Conservation (phyloP, 345 rosid species). For the Lepidium africanum region DNA sequence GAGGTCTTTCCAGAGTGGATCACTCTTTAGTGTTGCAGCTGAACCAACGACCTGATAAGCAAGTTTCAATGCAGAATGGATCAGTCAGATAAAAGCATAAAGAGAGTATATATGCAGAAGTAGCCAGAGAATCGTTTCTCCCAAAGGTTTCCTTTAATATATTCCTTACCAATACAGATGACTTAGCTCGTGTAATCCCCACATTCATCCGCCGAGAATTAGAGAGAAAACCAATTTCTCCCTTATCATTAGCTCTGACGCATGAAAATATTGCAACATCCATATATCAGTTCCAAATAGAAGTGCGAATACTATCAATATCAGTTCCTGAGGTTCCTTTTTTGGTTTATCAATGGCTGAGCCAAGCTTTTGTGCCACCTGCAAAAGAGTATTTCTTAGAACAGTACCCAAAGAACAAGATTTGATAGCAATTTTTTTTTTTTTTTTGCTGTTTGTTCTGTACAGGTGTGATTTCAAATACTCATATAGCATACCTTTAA, state of each 20-base stretch:
- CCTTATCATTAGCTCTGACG: slow-evolving; percentile 69
- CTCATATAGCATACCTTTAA: not conserved
- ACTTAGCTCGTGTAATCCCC: slow-evolving; percentile 88
- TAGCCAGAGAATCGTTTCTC: not conserved
- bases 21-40: slow-evolving; percentile 58
- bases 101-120: not conserved
- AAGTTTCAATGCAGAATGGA: slow-evolving; percentile 1
- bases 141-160: not conserved
- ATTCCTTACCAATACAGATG: slow-evolving; percentile 70
- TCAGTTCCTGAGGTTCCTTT: slow-evolving; percentile 58
- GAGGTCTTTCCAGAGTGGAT: slow-evolving; percentile 77
- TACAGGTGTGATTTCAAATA: too few species aligned
- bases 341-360: slow-evolving; percentile 63
- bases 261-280: slow-evolving; percentile 92
- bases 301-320: slow-evolving; percentile 62
- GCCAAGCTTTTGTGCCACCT: slow-evolving; percentile 74
- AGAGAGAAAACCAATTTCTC: slow-evolving; percentile 74
- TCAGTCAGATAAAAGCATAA: not conserved
- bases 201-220: slow-evolving; percentile 94
- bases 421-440: too few species aligned
- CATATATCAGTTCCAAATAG: slow-evolving; percentile 81
- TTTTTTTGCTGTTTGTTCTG: too few species aligned
- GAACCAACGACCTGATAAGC: slow-evolving; percentile 76
- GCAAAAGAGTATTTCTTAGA: slow-evolving; percentile 22
- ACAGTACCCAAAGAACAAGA: not conserved